Evolutionary conservation across 192 early-diverging fungal genomes (phyloP).

Genomic region (Allomyces javanicus): DNA sequence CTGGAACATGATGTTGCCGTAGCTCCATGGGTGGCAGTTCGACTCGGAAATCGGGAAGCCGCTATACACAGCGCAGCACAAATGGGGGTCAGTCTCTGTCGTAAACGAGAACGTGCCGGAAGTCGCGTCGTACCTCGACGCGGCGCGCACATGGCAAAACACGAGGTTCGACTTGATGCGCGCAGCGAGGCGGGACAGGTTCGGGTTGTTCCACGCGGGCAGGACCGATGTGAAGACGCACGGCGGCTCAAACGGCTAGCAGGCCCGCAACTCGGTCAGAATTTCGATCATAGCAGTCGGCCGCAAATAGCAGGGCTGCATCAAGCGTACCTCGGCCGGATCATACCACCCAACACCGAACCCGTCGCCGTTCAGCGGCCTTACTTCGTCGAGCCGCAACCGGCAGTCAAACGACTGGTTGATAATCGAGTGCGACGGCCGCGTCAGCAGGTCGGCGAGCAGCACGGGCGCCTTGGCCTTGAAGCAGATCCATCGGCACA

Average conservation of each 20-base stretch:
- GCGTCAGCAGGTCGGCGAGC: conserved; percentile 49
- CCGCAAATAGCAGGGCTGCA: too few relatives aligned
- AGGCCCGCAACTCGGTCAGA: too few relatives aligned
- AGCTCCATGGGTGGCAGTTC: conserved; percentile 52
- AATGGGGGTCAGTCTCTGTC: too few relatives aligned
- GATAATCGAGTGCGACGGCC: conserved; percentile 58
- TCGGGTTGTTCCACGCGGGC: conserved; percentile 64
- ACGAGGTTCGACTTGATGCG: conserved; percentile 51
- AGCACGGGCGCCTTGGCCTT: conserved; percentile 57
- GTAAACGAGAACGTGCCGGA: too few relatives aligned
- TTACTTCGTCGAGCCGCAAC: conserved; percentile 37
- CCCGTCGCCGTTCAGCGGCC: conserved; percentile 57
- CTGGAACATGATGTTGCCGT: conserved; percentile 62
- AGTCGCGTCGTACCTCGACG: conserved; percentile 13
- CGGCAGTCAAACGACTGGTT: conserved; percentile 60
- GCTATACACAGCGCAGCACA: too few relatives aligned
- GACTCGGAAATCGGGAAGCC: conserved; percentile 34
- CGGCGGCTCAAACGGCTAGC: conserved; percentile 14
- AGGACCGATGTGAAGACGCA: conserved; percentile 67
- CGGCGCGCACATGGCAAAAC: conserved; percentile 62
- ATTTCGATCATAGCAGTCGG: too few relatives aligned
- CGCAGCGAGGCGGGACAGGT: conserved; percentile 50
- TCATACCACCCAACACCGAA: conserved; percentile 48
- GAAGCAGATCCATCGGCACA: conserved; percentile 58
- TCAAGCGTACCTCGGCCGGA: not conserved